phyloP scores from a whole-genome alignment of 768 basidiomycete genomes.

The Pleurotus eryngii region DNA sequence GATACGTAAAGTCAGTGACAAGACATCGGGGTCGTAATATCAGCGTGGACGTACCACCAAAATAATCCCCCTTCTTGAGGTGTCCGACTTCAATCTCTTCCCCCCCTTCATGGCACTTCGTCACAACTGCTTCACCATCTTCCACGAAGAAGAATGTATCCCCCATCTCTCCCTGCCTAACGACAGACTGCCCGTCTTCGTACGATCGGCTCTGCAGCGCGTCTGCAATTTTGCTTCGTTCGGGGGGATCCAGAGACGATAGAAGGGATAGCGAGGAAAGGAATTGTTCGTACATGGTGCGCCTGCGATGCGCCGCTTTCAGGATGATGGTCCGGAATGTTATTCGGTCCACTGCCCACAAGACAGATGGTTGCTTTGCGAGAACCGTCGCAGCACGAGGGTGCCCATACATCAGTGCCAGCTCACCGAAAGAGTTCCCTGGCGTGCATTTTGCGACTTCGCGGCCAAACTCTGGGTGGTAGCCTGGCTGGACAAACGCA shows the following conservation, averaged over 20 bases:
- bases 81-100: conserved; percentile 72
- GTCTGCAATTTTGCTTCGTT: conserved; percentile 96
- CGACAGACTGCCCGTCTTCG: conserved; percentile 82
- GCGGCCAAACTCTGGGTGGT: conserved; percentile 70
- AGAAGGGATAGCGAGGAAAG: conserved; percentile 87
- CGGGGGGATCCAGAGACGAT: conserved; percentile 78
- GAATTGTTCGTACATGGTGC: conserved; percentile 97
- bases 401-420: conserved; percentile 98
- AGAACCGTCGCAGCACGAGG: conserved; percentile 93
- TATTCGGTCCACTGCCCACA: conserved; percentile 96
- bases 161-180: conserved; percentile 91
- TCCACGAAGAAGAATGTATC: conserved; percentile 98
- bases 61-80: conserved; percentile 92
- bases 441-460: conserved; percentile 84
- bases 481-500: conserved; percentile 59
- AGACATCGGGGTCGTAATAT: neutral
- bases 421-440: conserved; percentile 89
- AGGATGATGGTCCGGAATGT: conserved; percentile 98
- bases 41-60: conserved; percentile 65
- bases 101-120: conserved; percentile 64
- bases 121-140: conserved; percentile 86
- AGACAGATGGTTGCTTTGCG: conserved; percentile 73
- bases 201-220: conserved; percentile 84
- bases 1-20: conserved; percentile 11
- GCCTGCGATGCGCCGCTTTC: conserved; percentile 84